Conservation (phyloP, 2,329 filamentous ascomycete genomes). For the Scolecobasidium constrictum region DNA sequence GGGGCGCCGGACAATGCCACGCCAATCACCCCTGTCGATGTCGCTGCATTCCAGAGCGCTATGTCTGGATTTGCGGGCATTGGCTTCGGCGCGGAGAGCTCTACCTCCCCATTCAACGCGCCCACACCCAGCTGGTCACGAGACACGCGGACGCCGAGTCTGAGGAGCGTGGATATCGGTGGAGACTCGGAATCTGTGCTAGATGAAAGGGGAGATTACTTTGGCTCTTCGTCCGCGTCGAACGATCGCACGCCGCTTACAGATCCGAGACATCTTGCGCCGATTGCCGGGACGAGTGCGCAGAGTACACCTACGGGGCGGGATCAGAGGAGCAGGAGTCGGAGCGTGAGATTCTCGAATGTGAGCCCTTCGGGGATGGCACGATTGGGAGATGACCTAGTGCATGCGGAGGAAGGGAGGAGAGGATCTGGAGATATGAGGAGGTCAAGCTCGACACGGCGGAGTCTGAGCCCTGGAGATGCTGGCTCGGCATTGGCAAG, state of each 20-base stretch:
- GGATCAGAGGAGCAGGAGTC: constrained; percentile 40
- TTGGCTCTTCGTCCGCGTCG: constrained; percentile 44
- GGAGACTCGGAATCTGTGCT: constrained; percentile 38
- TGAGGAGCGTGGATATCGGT: not conserved
- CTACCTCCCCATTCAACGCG: constrained; percentile 5
- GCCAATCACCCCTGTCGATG: constrained; percentile 28
- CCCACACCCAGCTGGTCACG: not conserved
- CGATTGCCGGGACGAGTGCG: constrained; percentile 38
- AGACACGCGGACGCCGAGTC: constrained; percentile 6
- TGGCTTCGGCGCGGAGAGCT: constrained; percentile 33
- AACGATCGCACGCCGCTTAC: constrained; percentile 52
- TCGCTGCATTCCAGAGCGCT: constrained; percentile 36
- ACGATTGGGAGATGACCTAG: constrained; percentile 49
- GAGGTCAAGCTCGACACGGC: constrained; percentile 36
- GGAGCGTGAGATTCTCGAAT: constrained; percentile 43
- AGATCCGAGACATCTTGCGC: constrained; percentile 42
- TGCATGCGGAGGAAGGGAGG: constrained; percentile 47
- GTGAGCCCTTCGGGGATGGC: constrained; percentile 17
- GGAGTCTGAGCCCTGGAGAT: constrained; percentile 34
- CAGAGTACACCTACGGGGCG: constrained; percentile 28
- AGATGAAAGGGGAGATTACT: constrained; percentile 38
- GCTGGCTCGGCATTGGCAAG: constrained; percentile 36
- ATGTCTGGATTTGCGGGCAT: constrained; percentile 35
- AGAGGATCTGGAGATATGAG: constrained; percentile 45
- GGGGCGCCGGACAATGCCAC: constrained; percentile 28